Percentiles rank a stretch among this genome's conserved stretches.
These are phyloP conservation scores for Syzygium malaccense DNA, from an alignment of 441 rosid genomes.

Conservation along the genomic window DNA sequence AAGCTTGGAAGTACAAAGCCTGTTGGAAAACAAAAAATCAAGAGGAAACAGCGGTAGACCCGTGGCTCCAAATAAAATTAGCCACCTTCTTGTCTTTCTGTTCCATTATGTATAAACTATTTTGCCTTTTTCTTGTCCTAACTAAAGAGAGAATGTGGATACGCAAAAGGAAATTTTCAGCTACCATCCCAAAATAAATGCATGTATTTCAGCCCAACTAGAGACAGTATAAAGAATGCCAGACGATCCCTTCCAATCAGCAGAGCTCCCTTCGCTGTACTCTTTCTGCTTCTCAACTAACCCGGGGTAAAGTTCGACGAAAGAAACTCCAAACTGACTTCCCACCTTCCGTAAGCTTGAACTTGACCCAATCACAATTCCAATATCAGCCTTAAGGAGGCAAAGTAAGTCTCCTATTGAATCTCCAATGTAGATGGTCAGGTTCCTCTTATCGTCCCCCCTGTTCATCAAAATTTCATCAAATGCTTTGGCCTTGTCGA, in stretches of 20 bases:
- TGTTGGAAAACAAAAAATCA: neutral
- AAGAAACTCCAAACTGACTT: slow-evolving; percentile 68
- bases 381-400: slow-evolving; percentile 81
- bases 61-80: slow-evolving; percentile 39
- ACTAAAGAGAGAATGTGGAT: slow-evolving; percentile 8
- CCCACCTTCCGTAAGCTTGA: slow-evolving; percentile 78
- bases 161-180: slow-evolving; percentile 4
- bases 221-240: slow-evolving; percentile 80
- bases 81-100: slow-evolving; percentile 35
- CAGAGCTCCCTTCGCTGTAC: slow-evolving; percentile 30
- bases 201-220: slow-evolving; percentile 91
- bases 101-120: slow-evolving; percentile 19
- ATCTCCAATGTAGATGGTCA: slow-evolving; percentile 76
- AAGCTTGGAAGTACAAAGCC: slow-evolving; percentile 12
- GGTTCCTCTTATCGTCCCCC: slow-evolving; percentile 26
- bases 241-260: slow-evolving; percentile 55
- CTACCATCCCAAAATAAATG: slow-evolving; percentile 88
- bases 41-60: slow-evolving; percentile 15
- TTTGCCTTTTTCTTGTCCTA: slow-evolving; percentile 23
- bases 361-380: slow-evolving; percentile 80
- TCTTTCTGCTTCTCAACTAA: slow-evolving; percentile 69
- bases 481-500: slow-evolving; percentile 63
- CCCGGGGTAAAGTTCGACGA: slow-evolving; percentile 65
- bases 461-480: slow-evolving; percentile 31
- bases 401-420: slow-evolving; percentile 87